Conservation (phyloP, 345 rosid species). For the Brassica nigra region DNA sequence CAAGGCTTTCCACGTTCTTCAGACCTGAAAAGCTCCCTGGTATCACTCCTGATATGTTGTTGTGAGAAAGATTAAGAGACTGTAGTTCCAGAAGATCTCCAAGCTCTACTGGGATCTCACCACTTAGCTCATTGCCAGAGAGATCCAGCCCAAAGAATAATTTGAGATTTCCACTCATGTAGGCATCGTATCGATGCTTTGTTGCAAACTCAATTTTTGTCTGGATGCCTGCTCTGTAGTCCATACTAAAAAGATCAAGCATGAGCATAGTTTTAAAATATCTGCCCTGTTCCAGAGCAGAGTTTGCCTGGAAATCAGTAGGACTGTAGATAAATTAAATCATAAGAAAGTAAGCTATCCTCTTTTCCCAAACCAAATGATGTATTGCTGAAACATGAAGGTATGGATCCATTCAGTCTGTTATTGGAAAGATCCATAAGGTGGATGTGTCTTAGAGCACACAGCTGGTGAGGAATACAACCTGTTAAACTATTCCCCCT, state of each 20-base stretch:
- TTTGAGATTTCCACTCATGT: too few relatives aligned
- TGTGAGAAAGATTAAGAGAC: too few relatives aligned
- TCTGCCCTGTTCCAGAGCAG: neutral
- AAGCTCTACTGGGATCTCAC: too few relatives aligned
- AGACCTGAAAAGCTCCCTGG: too few relatives aligned
- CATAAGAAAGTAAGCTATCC: neutral
- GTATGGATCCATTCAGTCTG: constrained; percentile 9
- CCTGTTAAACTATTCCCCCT: constrained; percentile 8
- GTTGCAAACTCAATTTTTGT: neutral
- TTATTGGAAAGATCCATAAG: constrained; percentile 2
- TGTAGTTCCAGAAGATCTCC: too few relatives aligned
- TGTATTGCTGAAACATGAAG: constrained; percentile 11
- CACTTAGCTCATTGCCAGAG: too few relatives aligned
- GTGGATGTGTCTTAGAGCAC: neutral
- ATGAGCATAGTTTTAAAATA: neutral
- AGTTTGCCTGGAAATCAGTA: neutral
- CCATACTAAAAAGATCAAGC: neutral
- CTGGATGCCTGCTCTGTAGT: too few relatives aligned
- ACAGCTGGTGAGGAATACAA: neutral
- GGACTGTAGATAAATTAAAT: too few relatives aligned
- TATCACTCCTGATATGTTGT: too few relatives aligned
- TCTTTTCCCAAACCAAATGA: constrained; percentile 7
- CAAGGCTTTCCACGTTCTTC: constrained; percentile 52
- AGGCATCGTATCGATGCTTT: neutral
- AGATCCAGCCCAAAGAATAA: too few relatives aligned